Evolutionary conservation across 2,329 filamentous ascomycete genomes (phyloP).

Genomic region (Calycina herbarum): DNA sequence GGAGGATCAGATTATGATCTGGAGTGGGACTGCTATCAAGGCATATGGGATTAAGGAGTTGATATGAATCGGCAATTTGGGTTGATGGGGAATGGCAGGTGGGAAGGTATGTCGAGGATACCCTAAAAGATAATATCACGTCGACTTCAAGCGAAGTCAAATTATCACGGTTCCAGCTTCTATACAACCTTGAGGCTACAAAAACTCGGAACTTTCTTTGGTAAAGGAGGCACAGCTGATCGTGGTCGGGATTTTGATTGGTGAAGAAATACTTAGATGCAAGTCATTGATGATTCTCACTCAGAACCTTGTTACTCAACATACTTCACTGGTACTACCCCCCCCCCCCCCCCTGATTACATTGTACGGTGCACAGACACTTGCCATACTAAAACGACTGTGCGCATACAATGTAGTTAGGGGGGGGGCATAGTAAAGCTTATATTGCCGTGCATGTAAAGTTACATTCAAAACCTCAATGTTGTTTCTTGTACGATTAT

Average conservation of each 20-base stretch:
- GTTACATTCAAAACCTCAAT: background rate
- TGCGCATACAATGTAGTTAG: no score
- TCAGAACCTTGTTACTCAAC: constrained; percentile 4
- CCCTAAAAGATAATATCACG: background rate
- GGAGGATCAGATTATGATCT: constrained; percentile 66
- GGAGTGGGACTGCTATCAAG: constrained; percentile 68
- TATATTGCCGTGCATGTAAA: background rate
- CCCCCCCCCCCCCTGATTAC: no score
- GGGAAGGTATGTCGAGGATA: background rate
- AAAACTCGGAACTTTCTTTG: background rate
- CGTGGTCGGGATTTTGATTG: background rate
- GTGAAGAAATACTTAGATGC: background rate
- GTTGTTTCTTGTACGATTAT: background rate
- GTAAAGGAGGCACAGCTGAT: background rate
- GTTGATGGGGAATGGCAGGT: background rate
- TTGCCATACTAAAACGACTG: no score
- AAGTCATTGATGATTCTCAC: constrained; percentile 5
- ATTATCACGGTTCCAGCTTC: background rate
- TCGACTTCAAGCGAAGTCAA: background rate
- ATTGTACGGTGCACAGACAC: no score
- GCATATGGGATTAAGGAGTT: constrained; percentile 60
- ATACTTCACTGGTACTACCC: background rate
- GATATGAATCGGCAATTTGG: constrained; percentile 23
- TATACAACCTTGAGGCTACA: background rate
- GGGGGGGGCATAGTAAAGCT: background rate